Conservation (phyloP, 768 basidiomycete genomes). For the Gyrodon lividus region DNA sequence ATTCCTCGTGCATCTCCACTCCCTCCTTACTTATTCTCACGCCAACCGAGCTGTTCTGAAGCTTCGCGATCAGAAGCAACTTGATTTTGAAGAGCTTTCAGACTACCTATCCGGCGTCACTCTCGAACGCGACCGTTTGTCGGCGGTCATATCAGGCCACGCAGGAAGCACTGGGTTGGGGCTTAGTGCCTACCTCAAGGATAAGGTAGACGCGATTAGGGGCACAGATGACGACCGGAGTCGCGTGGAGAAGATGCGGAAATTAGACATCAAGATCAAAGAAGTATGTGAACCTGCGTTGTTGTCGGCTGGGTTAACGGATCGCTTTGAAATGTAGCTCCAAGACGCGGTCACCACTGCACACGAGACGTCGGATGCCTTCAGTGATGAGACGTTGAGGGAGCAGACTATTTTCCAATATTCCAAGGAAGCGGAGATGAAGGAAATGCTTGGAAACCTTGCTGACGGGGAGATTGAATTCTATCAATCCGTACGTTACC, state of each 20-base stretch:
- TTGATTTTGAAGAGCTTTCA: slow-evolving; percentile 96
- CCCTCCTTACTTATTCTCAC: slow-evolving; percentile 89
- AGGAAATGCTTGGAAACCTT: slow-evolving; percentile 84
- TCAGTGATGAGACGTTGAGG: slow-evolving; percentile 90
- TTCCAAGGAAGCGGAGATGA: slow-evolving; percentile 95
- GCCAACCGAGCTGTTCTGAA: slow-evolving; percentile 93
- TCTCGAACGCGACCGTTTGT: slow-evolving; percentile 86
- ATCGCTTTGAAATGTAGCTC: slow-evolving; percentile 48
- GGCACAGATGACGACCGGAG: slow-evolving; percentile 93
- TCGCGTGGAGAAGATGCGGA: slow-evolving; percentile 89
- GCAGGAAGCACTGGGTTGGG: slow-evolving; percentile 84
- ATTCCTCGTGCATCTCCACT: slow-evolving; percentile 86
- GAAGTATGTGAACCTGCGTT: slow-evolving; percentile 53
- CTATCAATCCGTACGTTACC: slow-evolving; percentile 71
- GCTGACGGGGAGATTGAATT: slow-evolving; percentile 96
- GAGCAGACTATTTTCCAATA: slow-evolving; percentile 91
- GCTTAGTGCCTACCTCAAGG: slow-evolving; percentile 85
- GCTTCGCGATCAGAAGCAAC: slow-evolving; percentile 95
- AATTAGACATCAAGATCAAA: slow-evolving; percentile 92
- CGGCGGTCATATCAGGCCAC: slow-evolving; percentile 87
- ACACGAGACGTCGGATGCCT: slow-evolving; percentile 94
- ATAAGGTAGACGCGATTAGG: slow-evolving; percentile 86
- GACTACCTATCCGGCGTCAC: slow-evolving; percentile 94
- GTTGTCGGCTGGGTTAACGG: background rate
- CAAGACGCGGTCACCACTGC: slow-evolving; percentile 96